Percentiles rank a stretch among this genome's conserved stretches.
phyloP scores from a whole-genome alignment of 345 rosid species.

The Salix purpurea region DNA sequence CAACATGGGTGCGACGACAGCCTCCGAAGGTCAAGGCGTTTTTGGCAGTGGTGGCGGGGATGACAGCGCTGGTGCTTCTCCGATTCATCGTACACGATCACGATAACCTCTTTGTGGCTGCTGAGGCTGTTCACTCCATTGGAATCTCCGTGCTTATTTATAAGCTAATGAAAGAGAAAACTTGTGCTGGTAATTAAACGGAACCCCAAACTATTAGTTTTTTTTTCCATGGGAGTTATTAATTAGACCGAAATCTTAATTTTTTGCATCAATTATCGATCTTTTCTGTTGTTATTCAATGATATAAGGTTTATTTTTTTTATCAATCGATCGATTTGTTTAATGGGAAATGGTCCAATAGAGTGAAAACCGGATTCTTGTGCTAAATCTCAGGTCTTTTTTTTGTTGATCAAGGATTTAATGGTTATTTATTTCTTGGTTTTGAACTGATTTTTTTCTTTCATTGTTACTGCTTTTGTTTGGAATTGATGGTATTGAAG shows the following conservation, averaged over 20 bases:
- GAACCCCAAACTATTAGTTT: not conserved
- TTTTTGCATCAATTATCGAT: not conserved
- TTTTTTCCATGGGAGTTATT: slow-evolving; percentile 5
- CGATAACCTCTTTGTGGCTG: slow-evolving; percentile 96
- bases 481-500: not conserved
- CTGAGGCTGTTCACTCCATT: slow-evolving; percentile 94
- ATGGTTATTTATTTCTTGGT: not conserved
- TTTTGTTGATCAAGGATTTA: not conserved
- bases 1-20: slow-evolving; percentile 88
- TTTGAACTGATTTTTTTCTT: not conserved
- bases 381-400: not conserved
- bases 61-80: slow-evolving; percentile 81
- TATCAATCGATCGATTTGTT: not conserved
- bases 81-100: slow-evolving; percentile 94
- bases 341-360: not conserved
- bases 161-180: slow-evolving; percentile 91
- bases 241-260: not conserved
- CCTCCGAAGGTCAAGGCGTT: slow-evolving; percentile 97
- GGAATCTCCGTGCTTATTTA: slow-evolving; percentile 93
- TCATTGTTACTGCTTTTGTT: not conserved
- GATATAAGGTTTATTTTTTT: not conserved
- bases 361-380: not conserved
- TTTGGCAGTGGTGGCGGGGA: slow-evolving; percentile 85
- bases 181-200: slow-evolving; percentile 71
- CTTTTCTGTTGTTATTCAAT: not conserved